phyloP scores from a whole-genome alignment of 2,329 filamentous ascomycete genomes.

The Calcarisporium arbuscula region DNA sequence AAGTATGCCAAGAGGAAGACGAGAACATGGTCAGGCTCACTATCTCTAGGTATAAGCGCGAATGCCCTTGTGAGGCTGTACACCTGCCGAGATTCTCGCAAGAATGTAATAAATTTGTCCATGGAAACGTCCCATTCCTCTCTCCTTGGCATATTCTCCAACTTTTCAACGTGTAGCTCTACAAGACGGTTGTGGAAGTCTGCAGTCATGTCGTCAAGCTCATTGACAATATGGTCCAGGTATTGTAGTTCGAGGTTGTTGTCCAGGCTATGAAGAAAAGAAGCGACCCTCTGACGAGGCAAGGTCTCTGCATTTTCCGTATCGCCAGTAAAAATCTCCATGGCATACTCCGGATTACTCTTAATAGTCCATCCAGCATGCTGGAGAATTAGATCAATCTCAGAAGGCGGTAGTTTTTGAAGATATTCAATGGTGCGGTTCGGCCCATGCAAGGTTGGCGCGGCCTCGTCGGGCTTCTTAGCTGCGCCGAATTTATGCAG shows the following conservation, averaged over 20 bases:
- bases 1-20: constrained; percentile 4
- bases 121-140: constrained; percentile 52
- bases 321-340: constrained; percentile 91
- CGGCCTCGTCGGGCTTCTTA: constrained; percentile 41
- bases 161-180: constrained; percentile 59
- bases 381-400: constrained; percentile 86
- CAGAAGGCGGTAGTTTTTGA: constrained; percentile 78
- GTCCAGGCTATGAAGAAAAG: constrained; percentile 67
- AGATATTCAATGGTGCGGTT: constrained; percentile 81
- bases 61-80: constrained; percentile 79
- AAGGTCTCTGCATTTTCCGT: constrained; percentile 91
- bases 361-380: constrained; percentile 84
- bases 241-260: constrained; percentile 69
- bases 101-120: constrained; percentile 64
- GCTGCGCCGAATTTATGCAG: constrained; percentile 72
- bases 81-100: constrained; percentile 63
- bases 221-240: constrained; percentile 82
- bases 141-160: constrained; percentile 35
- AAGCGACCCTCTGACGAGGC: constrained; percentile 67
- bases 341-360: constrained; percentile 65
- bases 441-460: constrained; percentile 65
- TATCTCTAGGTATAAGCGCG: constrained; percentile 69
- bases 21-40: constrained; percentile 37
- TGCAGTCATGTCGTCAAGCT: constrained; percentile 76
- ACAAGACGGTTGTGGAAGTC: constrained; percentile 84